Base-by-base conservation (phyloP, 345 rosid genomes). In the Sonneratia alba region DNA sequence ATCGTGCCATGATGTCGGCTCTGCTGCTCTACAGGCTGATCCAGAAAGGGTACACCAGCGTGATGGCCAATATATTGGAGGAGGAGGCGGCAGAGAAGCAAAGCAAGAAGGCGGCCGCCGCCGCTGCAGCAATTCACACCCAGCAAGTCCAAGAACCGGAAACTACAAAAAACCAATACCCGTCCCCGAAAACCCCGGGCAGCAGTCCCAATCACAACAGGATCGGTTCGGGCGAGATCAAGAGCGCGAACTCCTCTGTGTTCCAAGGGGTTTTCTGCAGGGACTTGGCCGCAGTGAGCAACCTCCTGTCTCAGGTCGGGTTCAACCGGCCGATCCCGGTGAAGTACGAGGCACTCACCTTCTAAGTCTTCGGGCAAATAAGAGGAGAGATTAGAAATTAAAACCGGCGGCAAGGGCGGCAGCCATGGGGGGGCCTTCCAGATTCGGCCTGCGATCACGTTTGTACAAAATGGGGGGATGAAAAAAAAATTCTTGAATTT, bases 221-320 rank as follows among this genome's bases (percentile, higher is more conserved):
- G 74, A 70, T 71, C 34, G 48, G 43, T 62, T 67, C 71, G 6
- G 47, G 47, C 27, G 85, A 81, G 43, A 78, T 67, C 70, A 75
- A 75, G 22, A 56, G 40, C 1, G 43, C 77, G 24, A 38, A 84
- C 8, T 38, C 77, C 3, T 1, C 65, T 3, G 70, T 10, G 70
- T 90, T 86, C 72, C 97, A 89, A 67, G 97, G 97, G n/a, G 85
- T 92, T 19, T 95, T 95, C 80, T 95, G 97, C 85, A 79, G 99
- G 42, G 99, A 95, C 75, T 85, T 91, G 19, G 89, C 97, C 0
- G 88, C 74, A 0, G 97, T 94, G 37, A 96, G 96, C 65, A 90
- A 72, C 83, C 75, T 94, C 80, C 77, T 94, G 64, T 74, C 96
- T 1, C 89, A 88, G 71, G 89, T 81, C 67, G 96, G 94, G 76